phyloP scores from a whole-genome alignment of 352 stramenopile species.

The Thraustochytrium sp. region DNA sequence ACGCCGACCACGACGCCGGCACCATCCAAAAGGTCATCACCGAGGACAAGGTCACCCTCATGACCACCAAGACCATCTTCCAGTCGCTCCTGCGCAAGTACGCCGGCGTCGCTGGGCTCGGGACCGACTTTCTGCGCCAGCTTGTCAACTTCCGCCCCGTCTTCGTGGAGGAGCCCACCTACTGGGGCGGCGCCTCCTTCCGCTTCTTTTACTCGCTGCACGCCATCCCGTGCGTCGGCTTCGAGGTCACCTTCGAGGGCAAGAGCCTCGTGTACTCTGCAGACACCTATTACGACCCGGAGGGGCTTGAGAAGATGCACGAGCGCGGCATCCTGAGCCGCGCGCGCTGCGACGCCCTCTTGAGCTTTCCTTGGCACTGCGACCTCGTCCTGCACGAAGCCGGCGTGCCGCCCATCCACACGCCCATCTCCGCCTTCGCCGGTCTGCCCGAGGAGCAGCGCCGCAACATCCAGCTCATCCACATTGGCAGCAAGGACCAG shows the following conservation, averaged over 20 bases:
- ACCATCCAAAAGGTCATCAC: conserved; percentile 93
- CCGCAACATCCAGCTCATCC: conserved; percentile 41
- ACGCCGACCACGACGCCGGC: conserved; percentile 90
- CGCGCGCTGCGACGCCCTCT: conserved; percentile 72
- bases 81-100: conserved; percentile 93
- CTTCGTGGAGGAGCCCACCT: conserved; percentile 84
- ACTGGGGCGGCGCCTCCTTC: conserved; percentile 87
- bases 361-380: conserved; percentile 85
- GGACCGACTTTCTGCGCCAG: conserved; percentile 74
- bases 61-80: conserved; percentile 92
- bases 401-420: conserved; percentile 88
- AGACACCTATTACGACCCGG: conserved; percentile 87
- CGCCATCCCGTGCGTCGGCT: conserved; percentile 89
- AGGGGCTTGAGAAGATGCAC: conserved; percentile 67
- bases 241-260: conserved; percentile 64
- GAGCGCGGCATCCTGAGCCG: conserved; percentile 74
- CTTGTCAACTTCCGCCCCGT: conserved; percentile 56
- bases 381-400: conserved; percentile 88
- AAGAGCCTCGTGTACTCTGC: conserved; percentile 75
- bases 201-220: conserved; percentile 93
- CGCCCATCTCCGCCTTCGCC: conserved; percentile 81
- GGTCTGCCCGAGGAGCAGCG: conserved; percentile 72
- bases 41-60: conserved; percentile 85
- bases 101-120: conserved; percentile 83
- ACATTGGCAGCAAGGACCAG: conserved; percentile 32